Evolutionary conservation across 495 filamentous ascomycete species (phyloP).

Genomic region (Podospora didyma): DNA sequence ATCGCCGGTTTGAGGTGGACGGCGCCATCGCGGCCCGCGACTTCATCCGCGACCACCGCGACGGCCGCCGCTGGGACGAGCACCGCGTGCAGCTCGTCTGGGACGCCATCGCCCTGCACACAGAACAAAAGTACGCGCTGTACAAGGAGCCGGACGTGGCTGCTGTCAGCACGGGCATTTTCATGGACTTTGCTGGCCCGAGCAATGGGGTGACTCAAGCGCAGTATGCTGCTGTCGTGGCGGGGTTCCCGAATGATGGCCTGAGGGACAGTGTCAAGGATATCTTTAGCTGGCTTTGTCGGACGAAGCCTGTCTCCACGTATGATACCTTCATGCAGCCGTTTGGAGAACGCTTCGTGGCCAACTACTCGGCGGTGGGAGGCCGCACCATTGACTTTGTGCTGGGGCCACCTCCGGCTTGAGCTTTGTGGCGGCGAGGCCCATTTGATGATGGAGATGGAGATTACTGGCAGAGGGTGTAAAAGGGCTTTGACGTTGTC

Average conservation of each 20-base stretch:
- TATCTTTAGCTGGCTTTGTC: slow-evolving; percentile 10
- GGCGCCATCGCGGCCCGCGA: slow-evolving; percentile 10
- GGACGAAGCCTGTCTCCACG: slow-evolving; percentile 16
- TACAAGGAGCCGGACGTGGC: slow-evolving; percentile 21
- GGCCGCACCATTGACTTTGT: slow-evolving; percentile 4
- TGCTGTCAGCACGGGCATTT: slow-evolving; percentile 7
- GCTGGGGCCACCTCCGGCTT: too few species aligned
- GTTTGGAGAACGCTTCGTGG: slow-evolving; percentile 12
- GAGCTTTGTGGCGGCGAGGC: too few species aligned
- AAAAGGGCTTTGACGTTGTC: too few species aligned
- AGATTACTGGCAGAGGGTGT: too few species aligned
- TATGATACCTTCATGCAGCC: slow-evolving; percentile 19
- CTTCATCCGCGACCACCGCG: slow-evolving; percentile 6
- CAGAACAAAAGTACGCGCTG: slow-evolving; percentile 6
- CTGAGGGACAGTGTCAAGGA: slow-evolving; percentile 6
- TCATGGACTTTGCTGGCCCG: slow-evolving; percentile 16
- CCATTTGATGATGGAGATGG: too few species aligned
- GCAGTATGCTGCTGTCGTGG: slow-evolving; percentile 9
- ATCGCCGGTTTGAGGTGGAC: slow-evolving; percentile 39
- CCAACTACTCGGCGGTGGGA: slow-evolving; percentile 15
- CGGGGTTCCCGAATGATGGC: slow-evolving; percentile 15
- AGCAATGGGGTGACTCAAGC: slow-evolving; percentile 5
- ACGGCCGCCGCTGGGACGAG: slow-evolving; percentile 11
- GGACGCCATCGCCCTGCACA: slow-evolving; percentile 23
- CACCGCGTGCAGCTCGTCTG: slow-evolving; percentile 18